phyloP scores from a whole-genome alignment of 2,329 filamentous ascomycete species.

The Ilyonectria mors-panacis region DNA sequence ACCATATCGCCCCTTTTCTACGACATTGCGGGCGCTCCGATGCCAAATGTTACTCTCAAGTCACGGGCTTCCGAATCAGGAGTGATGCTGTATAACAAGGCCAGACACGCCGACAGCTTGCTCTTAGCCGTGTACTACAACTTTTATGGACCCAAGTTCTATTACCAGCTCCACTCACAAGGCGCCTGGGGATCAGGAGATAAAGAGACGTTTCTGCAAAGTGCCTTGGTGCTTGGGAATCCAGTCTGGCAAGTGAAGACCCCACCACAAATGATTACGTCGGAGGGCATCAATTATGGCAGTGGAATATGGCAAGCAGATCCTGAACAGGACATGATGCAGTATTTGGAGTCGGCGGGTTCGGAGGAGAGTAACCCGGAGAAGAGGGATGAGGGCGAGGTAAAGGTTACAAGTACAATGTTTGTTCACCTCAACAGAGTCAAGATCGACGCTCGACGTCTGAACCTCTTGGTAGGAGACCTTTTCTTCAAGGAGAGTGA shows the following conservation, averaged over 20 bases:
- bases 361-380: not conserved
- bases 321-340: conserved; percentile 42
- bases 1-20: conserved; percentile 45
- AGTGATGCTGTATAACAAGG: conserved; percentile 42
- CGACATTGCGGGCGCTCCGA: conserved; percentile 33
- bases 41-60: conserved; percentile 36
- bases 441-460: conserved; percentile 40
- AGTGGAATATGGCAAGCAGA: conserved; percentile 47
- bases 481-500: conserved; percentile 29
- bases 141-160: conserved; percentile 41
- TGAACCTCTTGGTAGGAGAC: conserved; percentile 25
- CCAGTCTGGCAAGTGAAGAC: conserved; percentile 40
- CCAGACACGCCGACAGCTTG: conserved; percentile 40
- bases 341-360: not conserved
- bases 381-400: not conserved
- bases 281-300: conserved; percentile 37
- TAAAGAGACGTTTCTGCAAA: conserved; percentile 45
- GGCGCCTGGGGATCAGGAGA: conserved; percentile 45
- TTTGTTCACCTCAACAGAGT: conserved; percentile 46
- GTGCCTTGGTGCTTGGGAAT: conserved; percentile 37
- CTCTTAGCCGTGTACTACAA: conserved; percentile 44
- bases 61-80: conserved; percentile 43
- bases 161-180: conserved; percentile 47
- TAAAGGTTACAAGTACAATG: conserved; percentile 36
- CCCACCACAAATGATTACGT: conserved; percentile 29